A percentile compares a stretch with the other conserved stretches of the same genome.
Conservation (phyloP, 768 basidiomycete species). For the Rhodotorula kratochvilovae region DNA sequence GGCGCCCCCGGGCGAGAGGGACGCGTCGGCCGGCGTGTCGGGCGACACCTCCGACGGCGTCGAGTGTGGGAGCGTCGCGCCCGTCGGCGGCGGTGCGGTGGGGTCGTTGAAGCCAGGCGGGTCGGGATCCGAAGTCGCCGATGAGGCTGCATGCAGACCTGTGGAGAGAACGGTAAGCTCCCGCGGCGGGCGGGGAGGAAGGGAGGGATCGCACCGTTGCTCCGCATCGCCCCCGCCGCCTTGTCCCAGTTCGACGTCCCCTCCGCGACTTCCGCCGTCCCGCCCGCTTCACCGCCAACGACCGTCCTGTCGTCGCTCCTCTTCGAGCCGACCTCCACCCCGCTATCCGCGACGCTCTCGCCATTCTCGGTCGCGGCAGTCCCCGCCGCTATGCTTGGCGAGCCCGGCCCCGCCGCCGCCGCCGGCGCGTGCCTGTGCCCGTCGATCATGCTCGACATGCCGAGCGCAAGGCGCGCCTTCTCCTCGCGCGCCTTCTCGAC, state of each 20-base stretch:
- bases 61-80: background rate
- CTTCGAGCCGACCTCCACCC: slow-evolving; percentile 17
- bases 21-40: too few species aligned
- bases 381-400: background rate
- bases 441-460: slow-evolving; percentile 2
- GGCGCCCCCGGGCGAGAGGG: background rate
- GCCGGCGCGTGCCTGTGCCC: background rate
- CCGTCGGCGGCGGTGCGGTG: background rate
- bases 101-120: slow-evolving; percentile 24
- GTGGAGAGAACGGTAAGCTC: background rate
- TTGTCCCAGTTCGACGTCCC: background rate
- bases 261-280: too few species aligned
- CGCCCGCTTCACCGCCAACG: background rate
- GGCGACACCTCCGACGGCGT: background rate
- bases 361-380: background rate
- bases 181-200: too few species aligned
- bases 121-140: background rate
- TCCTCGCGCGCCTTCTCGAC: slow-evolving; percentile 38
- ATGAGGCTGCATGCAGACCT: background rate
- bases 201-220: background rate
- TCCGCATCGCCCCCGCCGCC: background rate
- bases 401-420: background rate
- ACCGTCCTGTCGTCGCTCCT: slow-evolving; percentile 10
- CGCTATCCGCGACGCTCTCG: slow-evolving; percentile 21
- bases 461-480: slow-evolving; percentile 29